Evolutionary conservation across 2,329 filamentous ascomycete genomes (phyloP).

Genomic region (Didymella sp.): DNA sequence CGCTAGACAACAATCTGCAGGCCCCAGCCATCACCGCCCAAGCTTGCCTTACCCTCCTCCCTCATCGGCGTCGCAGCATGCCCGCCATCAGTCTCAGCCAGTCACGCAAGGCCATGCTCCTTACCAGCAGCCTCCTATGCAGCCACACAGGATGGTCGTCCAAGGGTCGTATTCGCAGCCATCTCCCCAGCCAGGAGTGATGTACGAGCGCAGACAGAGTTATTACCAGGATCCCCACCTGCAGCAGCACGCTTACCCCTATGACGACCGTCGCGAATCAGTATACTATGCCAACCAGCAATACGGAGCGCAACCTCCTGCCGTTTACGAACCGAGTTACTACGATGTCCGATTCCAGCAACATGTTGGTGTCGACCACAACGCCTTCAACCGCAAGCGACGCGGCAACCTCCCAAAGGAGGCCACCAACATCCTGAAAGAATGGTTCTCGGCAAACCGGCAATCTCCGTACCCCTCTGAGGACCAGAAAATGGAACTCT

Average conservation of each 20-base stretch:
- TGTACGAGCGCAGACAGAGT: conserved; percentile 33
- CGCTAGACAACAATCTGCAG: conserved; percentile 18
- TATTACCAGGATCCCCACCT: conserved; percentile 39
- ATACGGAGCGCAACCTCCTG: conserved; percentile 23
- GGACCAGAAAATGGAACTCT: conserved; percentile 84
- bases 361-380: conserved; percentile 37
- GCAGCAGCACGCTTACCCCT: conserved; percentile 24
- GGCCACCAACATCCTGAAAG: conserved; percentile 79
- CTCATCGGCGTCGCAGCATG: conserved; percentile 26
- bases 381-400: conserved; percentile 58
- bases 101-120: conserved; percentile 24
- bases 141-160: conserved; percentile 19
- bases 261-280: conserved; percentile 31
- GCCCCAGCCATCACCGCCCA: conserved; percentile 35
- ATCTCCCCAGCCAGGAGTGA: conserved; percentile 13
- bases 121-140: conserved; percentile 6
- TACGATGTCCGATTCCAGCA: conserved; percentile 43
- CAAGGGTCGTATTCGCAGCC: conserved; percentile 25
- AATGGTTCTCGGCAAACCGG: conserved; percentile 69
- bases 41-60: conserved; percentile 37
- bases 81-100: conserved; percentile 41
- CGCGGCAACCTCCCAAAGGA: conserved; percentile 91
- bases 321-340: conserved; percentile 30
- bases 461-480: conserved; percentile 83
- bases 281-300: conserved; percentile 26